A percentile compares a stretch with the other conserved stretches of the same genome.
phyloP scores from a whole-genome alignment of 176 grass and related monocot genomes.

The Rhynchospora breviuscula region DNA sequence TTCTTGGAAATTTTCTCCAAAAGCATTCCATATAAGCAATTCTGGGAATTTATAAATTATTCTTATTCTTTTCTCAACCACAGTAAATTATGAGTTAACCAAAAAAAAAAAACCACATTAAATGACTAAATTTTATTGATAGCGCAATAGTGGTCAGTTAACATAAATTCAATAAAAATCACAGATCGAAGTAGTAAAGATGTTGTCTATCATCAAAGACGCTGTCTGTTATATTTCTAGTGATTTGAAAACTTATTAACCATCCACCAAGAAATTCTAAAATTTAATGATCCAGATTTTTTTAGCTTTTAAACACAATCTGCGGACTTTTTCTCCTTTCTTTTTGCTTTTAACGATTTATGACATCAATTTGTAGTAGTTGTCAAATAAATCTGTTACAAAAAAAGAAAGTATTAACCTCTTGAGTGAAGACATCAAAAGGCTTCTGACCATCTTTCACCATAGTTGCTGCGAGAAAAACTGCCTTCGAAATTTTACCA shows the following conservation, averaged over 20 bases:
- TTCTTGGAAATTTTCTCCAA: not conserved
- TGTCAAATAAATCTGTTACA: not conserved
- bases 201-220: not conserved
- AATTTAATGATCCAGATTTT: not conserved
- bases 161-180: not conserved
- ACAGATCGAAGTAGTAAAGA: not conserved
- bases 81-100: not conserved
- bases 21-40: not conserved
- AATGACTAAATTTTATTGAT: not conserved
- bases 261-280: not conserved
- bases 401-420: slow-evolving; percentile 35
- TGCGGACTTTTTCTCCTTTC: no score
- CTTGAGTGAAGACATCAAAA: slow-evolving; percentile 71
- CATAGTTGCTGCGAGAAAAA: slow-evolving; percentile 91
- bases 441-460: slow-evolving; percentile 86
- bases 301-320: not conserved
- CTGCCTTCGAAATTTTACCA: slow-evolving; percentile 80
- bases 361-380: not conserved
- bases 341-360: not conserved
- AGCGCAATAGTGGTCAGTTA: not conserved
- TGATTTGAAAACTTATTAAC: not conserved
- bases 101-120: not conserved
- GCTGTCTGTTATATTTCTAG: not conserved
- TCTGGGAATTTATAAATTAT: not conserved
- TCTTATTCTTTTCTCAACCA: not conserved